A percentile compares a stretch with the other conserved stretches of the same genome.
These are phyloP conservation scores for Hypholoma fasciculare DNA, from an alignment of 768 basidiomycete species.

Conservation along the genomic window DNA sequence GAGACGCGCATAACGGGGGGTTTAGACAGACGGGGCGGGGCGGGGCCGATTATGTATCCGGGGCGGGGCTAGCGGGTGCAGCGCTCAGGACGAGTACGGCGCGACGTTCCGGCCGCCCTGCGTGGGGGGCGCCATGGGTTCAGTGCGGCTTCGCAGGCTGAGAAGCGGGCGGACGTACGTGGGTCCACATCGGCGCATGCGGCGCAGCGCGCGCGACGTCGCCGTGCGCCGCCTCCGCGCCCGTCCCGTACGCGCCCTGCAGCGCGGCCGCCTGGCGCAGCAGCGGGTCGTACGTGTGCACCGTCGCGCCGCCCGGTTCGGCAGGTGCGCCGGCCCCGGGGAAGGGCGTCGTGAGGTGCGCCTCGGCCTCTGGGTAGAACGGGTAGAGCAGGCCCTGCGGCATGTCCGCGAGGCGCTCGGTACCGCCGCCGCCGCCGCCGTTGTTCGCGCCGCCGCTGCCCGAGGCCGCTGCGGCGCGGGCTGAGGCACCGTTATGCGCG, in stretches of 20 bases:
- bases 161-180: background rate
- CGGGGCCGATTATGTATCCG: background rate
- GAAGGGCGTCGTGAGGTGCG: constrained; percentile 11
- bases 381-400: constrained; percentile 76
- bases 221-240: constrained; percentile 56
- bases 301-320: constrained; percentile 25
- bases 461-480: constrained; percentile 7
- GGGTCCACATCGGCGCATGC: background rate
- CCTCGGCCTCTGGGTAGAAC: constrained; percentile 61
- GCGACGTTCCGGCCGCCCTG: background rate
- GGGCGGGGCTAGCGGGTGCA: background rate
- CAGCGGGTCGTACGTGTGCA: constrained; percentile 42
- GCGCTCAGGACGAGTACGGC: background rate
- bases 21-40: background rate
- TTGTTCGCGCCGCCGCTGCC: constrained; percentile 24
- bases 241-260: constrained; percentile 52
- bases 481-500: constrained; percentile 21
- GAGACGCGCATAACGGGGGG: background rate
- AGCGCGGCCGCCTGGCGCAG: constrained; percentile 61
- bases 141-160: background rate
- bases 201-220: constrained; percentile 14
- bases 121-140: background rate
- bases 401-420: constrained; percentile 60
- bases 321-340: constrained; percentile 6
- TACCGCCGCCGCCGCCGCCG: constrained; percentile 34